Evolutionary conservation across 2,329 filamentous ascomycete species (phyloP).

Genomic region (Bipolaris cookei): DNA sequence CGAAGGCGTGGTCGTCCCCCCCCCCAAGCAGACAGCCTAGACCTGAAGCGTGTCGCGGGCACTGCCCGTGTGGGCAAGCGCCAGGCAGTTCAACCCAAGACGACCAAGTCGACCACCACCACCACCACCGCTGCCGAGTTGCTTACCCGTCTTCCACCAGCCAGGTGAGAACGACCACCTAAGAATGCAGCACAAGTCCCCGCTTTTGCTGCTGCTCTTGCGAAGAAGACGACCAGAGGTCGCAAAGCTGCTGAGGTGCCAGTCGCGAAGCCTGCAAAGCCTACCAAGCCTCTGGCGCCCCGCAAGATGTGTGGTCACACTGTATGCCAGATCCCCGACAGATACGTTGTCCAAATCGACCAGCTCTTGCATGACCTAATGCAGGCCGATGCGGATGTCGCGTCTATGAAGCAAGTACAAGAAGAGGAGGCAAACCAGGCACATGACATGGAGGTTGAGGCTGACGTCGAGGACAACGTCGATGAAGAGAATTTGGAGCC

Average conservation of each 20-base stretch:
- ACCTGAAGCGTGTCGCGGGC: constrained; percentile 26
- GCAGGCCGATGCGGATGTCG: background rate
- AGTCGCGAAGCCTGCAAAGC: constrained; percentile 10
- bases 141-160: constrained; percentile 26
- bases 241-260: constrained; percentile 18
- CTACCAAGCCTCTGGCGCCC: constrained; percentile 16
- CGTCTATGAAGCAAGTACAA: background rate
- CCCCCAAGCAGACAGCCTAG: constrained; percentile 11
- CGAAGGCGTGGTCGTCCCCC: constrained; percentile 28
- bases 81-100: constrained; percentile 15
- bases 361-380: constrained; percentile 8
- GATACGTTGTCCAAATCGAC: constrained; percentile 16
- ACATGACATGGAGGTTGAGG: background rate
- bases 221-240: constrained; percentile 12
- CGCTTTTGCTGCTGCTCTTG: background rate
- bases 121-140: constrained; percentile 18
- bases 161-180: constrained; percentile 28
- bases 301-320: constrained; percentile 39
- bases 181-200: constrained; percentile 17
- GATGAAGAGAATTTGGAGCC: background rate
- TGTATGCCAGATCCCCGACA: constrained; percentile 36
- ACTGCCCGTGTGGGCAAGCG: constrained; percentile 34
- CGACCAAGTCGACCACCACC: background rate
- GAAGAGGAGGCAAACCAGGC: background rate
- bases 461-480: background rate